phyloP scores from a whole-genome alignment of 441 rosid species.

The Metrosideros polymorpha region DNA sequence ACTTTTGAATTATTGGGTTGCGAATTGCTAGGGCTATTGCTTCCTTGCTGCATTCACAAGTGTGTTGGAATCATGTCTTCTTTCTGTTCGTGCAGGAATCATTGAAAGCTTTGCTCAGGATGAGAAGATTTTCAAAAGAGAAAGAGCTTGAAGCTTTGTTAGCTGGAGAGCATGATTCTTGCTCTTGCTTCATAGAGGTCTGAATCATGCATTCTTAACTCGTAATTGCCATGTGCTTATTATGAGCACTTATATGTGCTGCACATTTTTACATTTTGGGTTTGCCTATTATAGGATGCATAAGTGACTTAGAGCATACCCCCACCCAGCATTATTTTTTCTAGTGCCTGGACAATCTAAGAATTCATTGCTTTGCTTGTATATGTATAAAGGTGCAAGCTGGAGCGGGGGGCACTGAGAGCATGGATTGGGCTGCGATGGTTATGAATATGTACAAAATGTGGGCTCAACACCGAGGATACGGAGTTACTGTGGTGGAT shows the following conservation, averaged over 20 bases:
- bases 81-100: slow-evolving; percentile 57
- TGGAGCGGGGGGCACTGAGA: slow-evolving; percentile 98
- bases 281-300: neutral
- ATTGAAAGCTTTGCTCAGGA: slow-evolving; percentile 47
- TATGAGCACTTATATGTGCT: neutral
- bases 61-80: neutral
- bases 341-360: neutral
- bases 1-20: neutral
- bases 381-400: slow-evolving; percentile 66
- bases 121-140: slow-evolving; percentile 80
- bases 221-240: neutral
- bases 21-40: neutral
- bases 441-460: slow-evolving; percentile 86
- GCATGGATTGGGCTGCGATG: slow-evolving; percentile 98
- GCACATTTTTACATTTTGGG: neutral
- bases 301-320: neutral
- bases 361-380: slow-evolving; percentile 4
- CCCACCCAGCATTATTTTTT: neutral
- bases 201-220: neutral
- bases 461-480: slow-evolving; percentile 82
- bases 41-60: neutral
- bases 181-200: slow-evolving; percentile 86
- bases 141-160: slow-evolving; percentile 92
- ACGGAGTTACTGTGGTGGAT: slow-evolving; percentile 57
- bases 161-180: slow-evolving; percentile 71